phyloP scores from a whole-genome alignment of 2,329 filamentous ascomycete species.

The Gremmenia infestans region DNA sequence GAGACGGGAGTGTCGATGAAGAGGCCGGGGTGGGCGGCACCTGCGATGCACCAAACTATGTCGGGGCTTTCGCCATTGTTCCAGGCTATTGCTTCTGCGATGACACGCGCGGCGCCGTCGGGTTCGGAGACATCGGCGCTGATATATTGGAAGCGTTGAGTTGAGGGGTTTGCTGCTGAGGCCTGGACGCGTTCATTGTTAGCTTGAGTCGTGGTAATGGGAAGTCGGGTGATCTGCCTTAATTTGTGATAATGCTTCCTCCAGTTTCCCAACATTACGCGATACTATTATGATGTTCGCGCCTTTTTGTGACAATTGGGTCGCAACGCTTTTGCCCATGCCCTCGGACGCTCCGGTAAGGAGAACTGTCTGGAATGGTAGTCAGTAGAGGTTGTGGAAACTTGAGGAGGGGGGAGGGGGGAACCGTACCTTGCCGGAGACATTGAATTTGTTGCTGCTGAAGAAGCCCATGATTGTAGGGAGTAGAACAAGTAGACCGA shows the following conservation, averaged over 20 bases:
- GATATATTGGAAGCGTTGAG: constrained; percentile 79
- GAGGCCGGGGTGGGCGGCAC: constrained; percentile 66
- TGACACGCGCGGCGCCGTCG: constrained; percentile 63
- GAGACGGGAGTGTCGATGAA: constrained; percentile 70
- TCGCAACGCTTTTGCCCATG: constrained; percentile 74
- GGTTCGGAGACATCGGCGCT: constrained; percentile 73
- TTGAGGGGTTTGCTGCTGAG: constrained; percentile 57
- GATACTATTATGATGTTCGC: constrained; percentile 84
- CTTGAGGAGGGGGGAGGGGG: background rate
- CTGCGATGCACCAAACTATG: constrained; percentile 87
- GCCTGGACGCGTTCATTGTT: constrained; percentile 40
- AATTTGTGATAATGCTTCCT: constrained; percentile 61
- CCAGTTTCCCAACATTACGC: constrained; percentile 69
- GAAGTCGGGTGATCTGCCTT: constrained; percentile 41
- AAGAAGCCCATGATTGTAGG: constrained; percentile 60
- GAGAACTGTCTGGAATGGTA: constrained; percentile 64
- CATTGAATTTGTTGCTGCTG: constrained; percentile 71
- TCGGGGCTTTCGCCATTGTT: constrained; percentile 71
- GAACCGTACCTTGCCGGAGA: constrained; percentile 69
- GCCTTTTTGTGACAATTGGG: constrained; percentile 73
- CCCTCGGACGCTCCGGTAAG: constrained; percentile 91
- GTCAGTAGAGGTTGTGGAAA: constrained; percentile 12
- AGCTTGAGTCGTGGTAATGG: constrained; percentile 4
- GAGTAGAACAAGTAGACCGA: constrained; percentile 27
- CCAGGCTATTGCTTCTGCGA: constrained; percentile 71